phyloP scores from a whole-genome alignment of 2,329 filamentous ascomycete species.

The Podosphaera fusca region DNA sequence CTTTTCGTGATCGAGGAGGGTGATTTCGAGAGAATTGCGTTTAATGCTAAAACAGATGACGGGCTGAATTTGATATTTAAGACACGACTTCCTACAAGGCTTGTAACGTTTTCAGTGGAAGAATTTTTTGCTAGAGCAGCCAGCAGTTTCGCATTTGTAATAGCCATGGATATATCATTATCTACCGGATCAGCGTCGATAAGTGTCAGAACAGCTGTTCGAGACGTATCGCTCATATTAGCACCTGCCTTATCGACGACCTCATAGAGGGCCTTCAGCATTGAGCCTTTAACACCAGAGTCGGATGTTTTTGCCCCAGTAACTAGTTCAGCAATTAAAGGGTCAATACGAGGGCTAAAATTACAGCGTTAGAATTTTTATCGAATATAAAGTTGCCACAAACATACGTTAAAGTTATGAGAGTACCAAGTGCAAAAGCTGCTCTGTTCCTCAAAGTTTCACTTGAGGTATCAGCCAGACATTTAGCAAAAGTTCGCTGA shows the following conservation, averaged over 20 bases:
- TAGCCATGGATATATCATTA: slow-evolving; percentile 52
- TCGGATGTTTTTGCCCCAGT: slow-evolving; percentile 87
- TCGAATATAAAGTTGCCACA: neutral
- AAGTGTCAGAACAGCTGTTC: slow-evolving; percentile 61
- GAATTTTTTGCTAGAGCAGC: slow-evolving; percentile 78
- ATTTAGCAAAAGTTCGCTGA: slow-evolving; percentile 91
- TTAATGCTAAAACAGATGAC: slow-evolving; percentile 65
- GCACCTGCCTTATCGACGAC: slow-evolving; percentile 84
- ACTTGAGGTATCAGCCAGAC: slow-evolving; percentile 77
- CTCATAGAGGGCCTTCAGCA: slow-evolving; percentile 91
- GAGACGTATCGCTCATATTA: slow-evolving; percentile 85
- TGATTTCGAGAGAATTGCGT: slow-evolving; percentile 68
- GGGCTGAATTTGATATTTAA: slow-evolving; percentile 53
- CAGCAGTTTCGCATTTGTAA: slow-evolving; percentile 75
- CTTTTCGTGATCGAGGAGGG: slow-evolving; percentile 43
- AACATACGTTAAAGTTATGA: slow-evolving; percentile 62
- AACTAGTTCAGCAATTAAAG: slow-evolving; percentile 74
- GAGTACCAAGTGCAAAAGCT: slow-evolving; percentile 76
- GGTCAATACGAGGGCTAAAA: slow-evolving; percentile 56
- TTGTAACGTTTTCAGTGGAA: slow-evolving; percentile 41
- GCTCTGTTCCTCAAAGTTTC: slow-evolving; percentile 70
- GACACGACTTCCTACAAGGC: slow-evolving; percentile 46
- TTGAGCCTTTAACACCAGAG: slow-evolving; percentile 70
- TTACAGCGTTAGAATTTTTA: neutral
- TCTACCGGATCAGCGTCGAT: slow-evolving; percentile 72